These are phyloP conservation scores for Coemansia sp. DNA, from an alignment of 192 early-diverging fungal genomes.

Conservation along the genomic window DNA sequence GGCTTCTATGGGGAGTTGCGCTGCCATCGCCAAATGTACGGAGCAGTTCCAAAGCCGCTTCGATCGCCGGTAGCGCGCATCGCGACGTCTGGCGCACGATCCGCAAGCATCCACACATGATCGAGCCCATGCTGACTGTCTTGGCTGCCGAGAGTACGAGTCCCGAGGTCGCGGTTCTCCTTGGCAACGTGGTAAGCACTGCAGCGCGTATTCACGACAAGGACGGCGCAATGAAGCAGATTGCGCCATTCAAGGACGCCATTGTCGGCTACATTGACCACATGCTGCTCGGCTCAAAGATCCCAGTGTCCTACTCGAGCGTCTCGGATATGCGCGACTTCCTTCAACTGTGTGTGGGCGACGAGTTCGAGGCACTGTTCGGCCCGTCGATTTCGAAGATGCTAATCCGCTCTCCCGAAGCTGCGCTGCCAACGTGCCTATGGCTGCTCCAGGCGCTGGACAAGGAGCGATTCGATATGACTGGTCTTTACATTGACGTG, in stretches of 20 bases:
- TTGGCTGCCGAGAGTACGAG: constrained; percentile 49
- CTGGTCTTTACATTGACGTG: constrained; percentile 62
- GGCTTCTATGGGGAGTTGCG: constrained; percentile 59
- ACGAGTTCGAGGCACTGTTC: constrained; percentile 60
- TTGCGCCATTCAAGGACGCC: constrained; percentile 46
- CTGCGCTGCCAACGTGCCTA: constrained; percentile 64
- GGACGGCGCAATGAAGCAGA: constrained; percentile 23
- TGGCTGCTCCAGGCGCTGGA: constrained; percentile 63
- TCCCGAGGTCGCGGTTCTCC: constrained; percentile 56
- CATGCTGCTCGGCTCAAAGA: constrained; percentile 23
- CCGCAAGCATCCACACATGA: constrained; percentile 43
- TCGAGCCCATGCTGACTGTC: constrained; percentile 48
- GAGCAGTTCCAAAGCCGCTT: constrained; percentile 23
- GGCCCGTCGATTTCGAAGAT: constrained; percentile 68
- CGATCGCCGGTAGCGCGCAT: constrained; percentile 42
- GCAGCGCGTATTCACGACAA: constrained; percentile 52
- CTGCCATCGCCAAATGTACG: constrained; percentile 30
- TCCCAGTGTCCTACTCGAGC: constrained; percentile 21
- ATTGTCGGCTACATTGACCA: constrained; percentile 32
- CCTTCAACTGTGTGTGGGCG: constrained; percentile 57
- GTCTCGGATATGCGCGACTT: constrained; percentile 59
- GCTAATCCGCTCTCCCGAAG: constrained; percentile 83
- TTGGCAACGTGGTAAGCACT: constrained; percentile 63
- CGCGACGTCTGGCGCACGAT: constrained; percentile 50
- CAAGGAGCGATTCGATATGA: constrained; percentile 50